Percentiles rank a stretch among this genome's conserved stretches.
phyloP scores from a whole-genome alignment of 2,329 filamentous ascomycete genomes.

The Zymoseptoria tritici region DNA sequence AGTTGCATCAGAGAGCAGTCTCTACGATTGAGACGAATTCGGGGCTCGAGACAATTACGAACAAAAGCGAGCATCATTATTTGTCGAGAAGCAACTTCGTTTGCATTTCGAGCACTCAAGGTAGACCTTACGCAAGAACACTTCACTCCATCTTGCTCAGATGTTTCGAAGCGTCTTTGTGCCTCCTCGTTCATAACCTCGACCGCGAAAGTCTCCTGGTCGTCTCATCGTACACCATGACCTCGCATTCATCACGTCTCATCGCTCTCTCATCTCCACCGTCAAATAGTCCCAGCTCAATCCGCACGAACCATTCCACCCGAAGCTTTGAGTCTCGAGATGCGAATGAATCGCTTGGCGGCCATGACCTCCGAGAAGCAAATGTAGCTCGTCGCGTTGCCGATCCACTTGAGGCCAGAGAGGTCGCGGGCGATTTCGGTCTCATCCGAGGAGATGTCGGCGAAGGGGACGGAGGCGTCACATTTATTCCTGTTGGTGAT shows the following conservation, averaged over 20 bases:
- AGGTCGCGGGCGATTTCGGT: slow-evolving; percentile 13
- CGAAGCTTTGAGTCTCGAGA: slow-evolving; percentile 9
- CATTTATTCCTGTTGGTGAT: slow-evolving; percentile 11
- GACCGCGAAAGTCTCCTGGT: neutral
- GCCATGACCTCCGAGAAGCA: slow-evolving; percentile 18
- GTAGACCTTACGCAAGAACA: neutral
- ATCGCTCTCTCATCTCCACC: neutral
- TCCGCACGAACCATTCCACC: neutral
- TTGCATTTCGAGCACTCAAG: neutral
- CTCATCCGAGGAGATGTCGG: slow-evolving; percentile 6
- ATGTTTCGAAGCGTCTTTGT: neutral
- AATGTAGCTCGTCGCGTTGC: slow-evolving; percentile 19
- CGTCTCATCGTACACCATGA: neutral
- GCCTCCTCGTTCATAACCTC: neutral
- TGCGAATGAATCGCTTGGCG: slow-evolving; percentile 12
- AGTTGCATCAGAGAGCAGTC: neutral
- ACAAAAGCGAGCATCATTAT: neutral
- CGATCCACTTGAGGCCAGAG: slow-evolving; percentile 17
- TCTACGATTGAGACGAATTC: neutral
- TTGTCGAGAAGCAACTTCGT: neutral
- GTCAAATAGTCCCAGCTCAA: neutral
- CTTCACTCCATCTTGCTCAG: neutral
- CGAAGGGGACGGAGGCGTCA: slow-evolving; percentile 12
- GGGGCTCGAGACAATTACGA: neutral
- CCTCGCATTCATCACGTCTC: neutral